phyloP scores from a whole-genome alignment of 2,329 filamentous ascomycete genomes.

The Calonectria honghensis region DNA sequence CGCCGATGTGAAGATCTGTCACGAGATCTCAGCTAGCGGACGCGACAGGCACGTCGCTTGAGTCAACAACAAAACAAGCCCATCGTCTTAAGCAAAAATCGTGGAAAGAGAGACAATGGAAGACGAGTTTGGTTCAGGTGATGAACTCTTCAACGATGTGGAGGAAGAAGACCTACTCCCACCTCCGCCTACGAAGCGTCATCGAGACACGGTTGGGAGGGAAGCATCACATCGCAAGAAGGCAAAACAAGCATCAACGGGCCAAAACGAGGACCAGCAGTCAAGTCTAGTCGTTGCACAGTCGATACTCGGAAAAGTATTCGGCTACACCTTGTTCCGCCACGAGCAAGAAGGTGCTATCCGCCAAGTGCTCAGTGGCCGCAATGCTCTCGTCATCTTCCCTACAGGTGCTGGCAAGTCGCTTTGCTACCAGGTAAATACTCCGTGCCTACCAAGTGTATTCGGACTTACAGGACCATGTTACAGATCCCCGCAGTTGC shows the following conservation, averaged over 20 bases:
- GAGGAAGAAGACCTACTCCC: conserved; percentile 2
- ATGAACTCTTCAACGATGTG: background rate
- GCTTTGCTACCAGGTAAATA: conserved; percentile 67
- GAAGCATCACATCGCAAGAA: conserved; percentile 2
- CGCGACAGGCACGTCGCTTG: background rate
- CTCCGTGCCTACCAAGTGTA: background rate
- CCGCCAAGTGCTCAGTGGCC: conserved; percentile 58
- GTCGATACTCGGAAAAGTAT: conserved; percentile 61
- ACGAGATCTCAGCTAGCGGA: background rate
- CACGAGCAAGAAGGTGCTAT: conserved; percentile 68
- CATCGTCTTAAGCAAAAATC: background rate
- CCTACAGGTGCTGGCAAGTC: conserved; percentile 71
- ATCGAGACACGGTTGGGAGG: background rate
- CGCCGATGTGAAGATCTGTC: background rate
- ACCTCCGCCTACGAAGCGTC: background rate
- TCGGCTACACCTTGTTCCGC: conserved; percentile 64
- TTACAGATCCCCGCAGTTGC: conserved; percentile 67
- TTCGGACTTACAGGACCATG: conserved; percentile 11
- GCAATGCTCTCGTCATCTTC: conserved; percentile 67
- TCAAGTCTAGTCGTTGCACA: conserved; percentile 40
- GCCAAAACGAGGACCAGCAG: background rate
- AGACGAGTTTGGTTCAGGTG: background rate
- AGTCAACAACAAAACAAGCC: too few species aligned
- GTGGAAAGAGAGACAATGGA: background rate
- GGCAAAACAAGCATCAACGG: background rate